These are phyloP conservation scores for Epichloe amarillans DNA, from an alignment of 2,329 filamentous ascomycete species.

Conservation along the genomic window DNA sequence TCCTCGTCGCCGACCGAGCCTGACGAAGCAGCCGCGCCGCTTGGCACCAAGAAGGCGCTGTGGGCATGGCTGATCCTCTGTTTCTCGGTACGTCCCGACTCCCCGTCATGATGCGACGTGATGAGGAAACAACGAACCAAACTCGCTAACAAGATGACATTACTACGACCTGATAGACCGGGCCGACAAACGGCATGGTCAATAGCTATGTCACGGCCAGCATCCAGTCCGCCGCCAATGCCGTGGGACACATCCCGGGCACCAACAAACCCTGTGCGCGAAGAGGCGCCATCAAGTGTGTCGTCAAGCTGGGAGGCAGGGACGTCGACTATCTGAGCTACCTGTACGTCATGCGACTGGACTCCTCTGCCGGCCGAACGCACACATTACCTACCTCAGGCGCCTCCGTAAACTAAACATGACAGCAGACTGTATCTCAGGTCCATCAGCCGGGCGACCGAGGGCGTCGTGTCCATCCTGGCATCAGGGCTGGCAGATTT, in stretches of 20 bases:
- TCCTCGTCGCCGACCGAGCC: not conserved
- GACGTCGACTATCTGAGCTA: constrained; percentile 12
- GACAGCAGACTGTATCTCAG: constrained; percentile 8
- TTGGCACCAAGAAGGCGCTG: constrained; percentile 7
- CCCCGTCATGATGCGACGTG: too few relatives aligned
- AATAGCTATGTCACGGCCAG: constrained; percentile 11
- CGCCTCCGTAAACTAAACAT: not conserved
- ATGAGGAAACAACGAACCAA: too few relatives aligned
- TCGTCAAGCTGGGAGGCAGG: constrained; percentile 8
- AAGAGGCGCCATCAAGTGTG: constrained; percentile 9
- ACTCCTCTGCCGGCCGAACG: not conserved
- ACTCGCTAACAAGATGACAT: too few relatives aligned
- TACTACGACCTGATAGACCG: constrained; percentile 4
- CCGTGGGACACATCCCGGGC: constrained; percentile 9
- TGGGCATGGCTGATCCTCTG: constrained; percentile 11
- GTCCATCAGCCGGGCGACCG: constrained; percentile 8
- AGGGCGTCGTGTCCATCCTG: constrained; percentile 10
- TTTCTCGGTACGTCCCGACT: constrained; percentile 6
- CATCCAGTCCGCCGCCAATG: constrained; percentile 10
- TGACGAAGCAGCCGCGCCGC: constrained; percentile 1
- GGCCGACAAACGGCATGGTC: constrained; percentile 10
- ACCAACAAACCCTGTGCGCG: constrained; percentile 9
- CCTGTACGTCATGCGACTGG: constrained; percentile 3
- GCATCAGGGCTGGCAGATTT: constrained; percentile 9
- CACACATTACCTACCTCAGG: not conserved